These are phyloP conservation scores for Prunus salicina DNA, from an alignment of 306 rosid genomes.

Conservation along the genomic window DNA sequence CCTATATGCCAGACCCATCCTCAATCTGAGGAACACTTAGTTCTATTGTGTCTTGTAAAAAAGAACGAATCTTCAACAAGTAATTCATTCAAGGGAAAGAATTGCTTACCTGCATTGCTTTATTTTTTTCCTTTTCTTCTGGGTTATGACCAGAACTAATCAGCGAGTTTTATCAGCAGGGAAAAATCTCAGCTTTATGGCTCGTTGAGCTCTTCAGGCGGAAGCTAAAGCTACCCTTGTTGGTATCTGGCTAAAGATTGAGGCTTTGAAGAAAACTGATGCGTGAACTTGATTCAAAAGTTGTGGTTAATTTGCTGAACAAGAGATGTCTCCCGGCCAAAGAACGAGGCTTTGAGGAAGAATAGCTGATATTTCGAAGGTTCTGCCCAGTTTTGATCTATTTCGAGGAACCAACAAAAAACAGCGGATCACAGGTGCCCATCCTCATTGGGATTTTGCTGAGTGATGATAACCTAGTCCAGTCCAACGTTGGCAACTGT, in stretches of 20 bases:
- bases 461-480: too few relatives aligned
- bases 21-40: neutral
- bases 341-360: too few relatives aligned
- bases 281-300: too few relatives aligned
- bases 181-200: neutral
- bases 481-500: too few relatives aligned
- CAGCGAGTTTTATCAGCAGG: neutral
- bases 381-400: too few relatives aligned
- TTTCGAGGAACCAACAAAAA: too few relatives aligned
- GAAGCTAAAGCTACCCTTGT: neutral
- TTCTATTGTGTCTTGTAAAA: neutral
- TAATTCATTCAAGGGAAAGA: neutral
- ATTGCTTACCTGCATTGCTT: neutral
- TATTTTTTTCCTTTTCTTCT: neutral
- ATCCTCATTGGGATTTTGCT: too few relatives aligned
- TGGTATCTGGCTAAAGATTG: neutral
- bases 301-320: too few relatives aligned
- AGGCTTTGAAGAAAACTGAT: neutral
- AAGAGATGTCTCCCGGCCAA: too few relatives aligned
- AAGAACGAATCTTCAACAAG: neutral
- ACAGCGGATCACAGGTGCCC: too few relatives aligned
- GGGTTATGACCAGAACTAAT: neutral
- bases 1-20: neutral
- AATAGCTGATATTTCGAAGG: too few relatives aligned
- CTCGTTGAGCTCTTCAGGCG: neutral